Evolutionary conservation across 2,329 filamentous ascomycete species (phyloP), one percentile per base, ranked within the genome.

Genomic region (Diplodia mutila): DNA sequence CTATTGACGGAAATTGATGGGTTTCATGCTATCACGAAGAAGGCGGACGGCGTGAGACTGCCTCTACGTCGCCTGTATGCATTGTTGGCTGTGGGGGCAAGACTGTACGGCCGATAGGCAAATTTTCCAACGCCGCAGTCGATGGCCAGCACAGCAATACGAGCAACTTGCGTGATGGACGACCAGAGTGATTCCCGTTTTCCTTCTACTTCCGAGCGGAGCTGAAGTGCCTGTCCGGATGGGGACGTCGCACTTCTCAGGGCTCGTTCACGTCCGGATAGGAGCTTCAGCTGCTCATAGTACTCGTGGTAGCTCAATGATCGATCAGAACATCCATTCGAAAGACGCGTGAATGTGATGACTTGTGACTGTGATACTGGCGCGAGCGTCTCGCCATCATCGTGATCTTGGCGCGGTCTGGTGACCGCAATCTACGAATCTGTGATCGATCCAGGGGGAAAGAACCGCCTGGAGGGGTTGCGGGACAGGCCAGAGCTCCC

Each of bases 1-100:
- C 27, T 63, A 27, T 63, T 51, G 59, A 63, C 46, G 59, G 59
- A 63, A 51, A 51, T 63, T 61, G 59, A 63, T 63, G 59, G 59
- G 29, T 32, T 63, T 63, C 27, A 63, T 63, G 59, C 29, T 23
- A n/a, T 34, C 49, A n/a, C 49, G 16, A 48, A 63, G 25, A 48
- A 29, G 32, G 29, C 27, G 29, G 59, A 27, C 18, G 46, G 42
- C 42, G 42, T 48, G 57, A 48, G 8, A 46, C 21, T 61, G 46
- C 3, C 18, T 61, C 42, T 27, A 21, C 42, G 32, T 61, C 48
- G 57, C 25, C 23, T 42, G 42, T 18, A 52, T 6, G 25, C 27
- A 46, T 4, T 21, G 8, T 18, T 46, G 42, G 42, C 42, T 46
- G 42, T 11, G 42, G 42, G 21, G 42, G 42, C 42, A 46, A 46